Percentiles rank a stretch among this genome's conserved stretches.
These are phyloP conservation scores for Aegilops umbellulata DNA, from an alignment of 176 grass and related monocot species.

Conservation along the genomic window DNA sequence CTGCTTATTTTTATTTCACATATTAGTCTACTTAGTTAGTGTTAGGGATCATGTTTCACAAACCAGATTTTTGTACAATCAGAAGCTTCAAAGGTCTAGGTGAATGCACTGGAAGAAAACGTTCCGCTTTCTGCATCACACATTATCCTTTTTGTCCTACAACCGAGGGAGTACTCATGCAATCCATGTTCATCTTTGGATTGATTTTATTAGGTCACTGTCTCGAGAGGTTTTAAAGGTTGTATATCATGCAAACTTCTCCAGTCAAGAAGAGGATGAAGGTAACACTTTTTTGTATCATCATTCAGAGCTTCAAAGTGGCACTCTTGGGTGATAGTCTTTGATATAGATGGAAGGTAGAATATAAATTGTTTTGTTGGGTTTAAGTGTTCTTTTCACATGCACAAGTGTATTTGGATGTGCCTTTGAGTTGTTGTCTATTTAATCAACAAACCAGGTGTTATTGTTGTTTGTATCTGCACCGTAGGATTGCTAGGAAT, in stretches of 20 bases:
- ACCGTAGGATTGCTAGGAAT: neutral
- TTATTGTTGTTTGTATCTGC: neutral
- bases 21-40: neutral
- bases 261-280: neutral
- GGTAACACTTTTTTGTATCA: neutral
- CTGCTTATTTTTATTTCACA: neutral
- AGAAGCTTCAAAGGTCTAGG: neutral
- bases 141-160: neutral
- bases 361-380: neutral
- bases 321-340: neutral
- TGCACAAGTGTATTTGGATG: neutral
- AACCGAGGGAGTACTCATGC: neutral
- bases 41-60: neutral
- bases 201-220: conserved; percentile 7
- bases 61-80: neutral
- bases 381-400: neutral
- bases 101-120: neutral
- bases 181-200: conserved; percentile 9
- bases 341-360: neutral
- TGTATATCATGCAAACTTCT: conserved; percentile 3
- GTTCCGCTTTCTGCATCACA: neutral
- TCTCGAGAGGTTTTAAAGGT: neutral
- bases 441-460: neutral
- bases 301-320: neutral
- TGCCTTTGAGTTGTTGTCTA: neutral